Percentiles rank a stretch among this genome's conserved stretches.
Conservation (phyloP, 192 early-diverging fungal genomes). For the Haplosporangium gracile region DNA sequence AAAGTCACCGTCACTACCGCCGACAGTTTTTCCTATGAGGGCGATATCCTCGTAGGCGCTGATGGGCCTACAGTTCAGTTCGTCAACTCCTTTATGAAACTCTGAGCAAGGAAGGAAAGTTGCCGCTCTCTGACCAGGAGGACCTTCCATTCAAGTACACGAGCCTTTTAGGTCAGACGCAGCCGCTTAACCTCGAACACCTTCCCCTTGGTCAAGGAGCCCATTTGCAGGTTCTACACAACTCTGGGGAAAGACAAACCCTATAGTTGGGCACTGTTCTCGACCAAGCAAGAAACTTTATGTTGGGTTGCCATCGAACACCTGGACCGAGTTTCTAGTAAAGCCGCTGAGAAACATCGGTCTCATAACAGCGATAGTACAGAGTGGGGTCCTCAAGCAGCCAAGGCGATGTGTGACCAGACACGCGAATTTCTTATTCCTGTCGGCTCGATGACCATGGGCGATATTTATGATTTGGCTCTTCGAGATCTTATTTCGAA, state of each 20-base stretch:
- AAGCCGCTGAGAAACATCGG: background rate
- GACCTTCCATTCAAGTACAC: background rate
- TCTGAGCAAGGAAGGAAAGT: background rate
- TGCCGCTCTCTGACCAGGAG: background rate
- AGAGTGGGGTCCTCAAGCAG: slow-evolving; percentile 15
- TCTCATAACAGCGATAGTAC: background rate
- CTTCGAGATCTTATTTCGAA: background rate
- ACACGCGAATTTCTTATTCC: background rate
- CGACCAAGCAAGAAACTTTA: background rate
- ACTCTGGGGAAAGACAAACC: slow-evolving; percentile 5
- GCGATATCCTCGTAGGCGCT: slow-evolving; percentile 41
- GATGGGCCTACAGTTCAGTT: slow-evolving; percentile 42
- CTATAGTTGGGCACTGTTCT: slow-evolving; percentile 17
- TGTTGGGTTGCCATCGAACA: slow-evolving; percentile 19
- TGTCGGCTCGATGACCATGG: background rate
- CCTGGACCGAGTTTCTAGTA: background rate
- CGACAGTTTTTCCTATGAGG: slow-evolving; percentile 15
- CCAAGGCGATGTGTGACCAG: background rate
- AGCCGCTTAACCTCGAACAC: background rate
- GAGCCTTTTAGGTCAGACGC: slow-evolving; percentile 17
- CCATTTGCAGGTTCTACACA: too few relatives aligned
- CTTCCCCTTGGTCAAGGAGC: slow-evolving; percentile 1
- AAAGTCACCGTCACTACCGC: slow-evolving; percentile 21
- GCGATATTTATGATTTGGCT: background rate
- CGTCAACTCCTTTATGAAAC: slow-evolving; percentile 15